Evolutionary conservation across 331 rosid species (phyloP).

Genomic region (Phaseolus coccineus): DNA sequence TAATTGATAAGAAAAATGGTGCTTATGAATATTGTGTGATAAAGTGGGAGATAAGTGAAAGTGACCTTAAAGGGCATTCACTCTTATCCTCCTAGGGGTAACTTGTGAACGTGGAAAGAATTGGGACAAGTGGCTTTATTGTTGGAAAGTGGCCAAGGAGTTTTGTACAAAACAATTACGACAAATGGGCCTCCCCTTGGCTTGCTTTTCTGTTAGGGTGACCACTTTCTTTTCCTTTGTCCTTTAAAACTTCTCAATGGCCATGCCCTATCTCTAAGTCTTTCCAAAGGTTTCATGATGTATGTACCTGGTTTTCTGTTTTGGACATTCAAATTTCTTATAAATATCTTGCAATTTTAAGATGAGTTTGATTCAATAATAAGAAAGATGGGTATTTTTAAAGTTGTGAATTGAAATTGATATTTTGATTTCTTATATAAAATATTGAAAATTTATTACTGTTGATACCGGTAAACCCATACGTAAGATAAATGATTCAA

Average conservation of each 20-base stretch:
- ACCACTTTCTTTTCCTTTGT: constrained; percentile 50
- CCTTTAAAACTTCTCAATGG: constrained; percentile 36
- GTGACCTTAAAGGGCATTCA: constrained; percentile 44
- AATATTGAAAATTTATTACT: too few species aligned
- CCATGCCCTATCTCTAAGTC: constrained; percentile 29
- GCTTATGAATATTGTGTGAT: constrained; percentile 16
- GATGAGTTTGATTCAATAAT: too few species aligned
- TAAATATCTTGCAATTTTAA: too few species aligned
- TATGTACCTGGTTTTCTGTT: too few species aligned
- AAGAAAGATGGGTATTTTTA: too few species aligned
- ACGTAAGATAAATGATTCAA: too few species aligned
- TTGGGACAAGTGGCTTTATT: constrained; percentile 42
- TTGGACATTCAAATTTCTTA: too few species aligned
- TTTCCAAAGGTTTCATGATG: neutral
- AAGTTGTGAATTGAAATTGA: too few species aligned
- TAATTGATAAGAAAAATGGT: constrained; percentile 48
- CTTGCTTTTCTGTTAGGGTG: constrained; percentile 40
- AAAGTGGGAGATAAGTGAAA: constrained; percentile 52
- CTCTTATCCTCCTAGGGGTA: constrained; percentile 29
- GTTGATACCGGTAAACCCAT: too few species aligned
- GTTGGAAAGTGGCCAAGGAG: constrained; percentile 33
- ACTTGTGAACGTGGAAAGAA: constrained; percentile 49
- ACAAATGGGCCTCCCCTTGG: constrained; percentile 26
- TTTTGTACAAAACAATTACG: constrained; percentile 39
- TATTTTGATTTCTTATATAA: too few species aligned